Base-by-base conservation (phyloP, 176 grass and related monocot genomes). In the Neostapfia colusana region DNA sequence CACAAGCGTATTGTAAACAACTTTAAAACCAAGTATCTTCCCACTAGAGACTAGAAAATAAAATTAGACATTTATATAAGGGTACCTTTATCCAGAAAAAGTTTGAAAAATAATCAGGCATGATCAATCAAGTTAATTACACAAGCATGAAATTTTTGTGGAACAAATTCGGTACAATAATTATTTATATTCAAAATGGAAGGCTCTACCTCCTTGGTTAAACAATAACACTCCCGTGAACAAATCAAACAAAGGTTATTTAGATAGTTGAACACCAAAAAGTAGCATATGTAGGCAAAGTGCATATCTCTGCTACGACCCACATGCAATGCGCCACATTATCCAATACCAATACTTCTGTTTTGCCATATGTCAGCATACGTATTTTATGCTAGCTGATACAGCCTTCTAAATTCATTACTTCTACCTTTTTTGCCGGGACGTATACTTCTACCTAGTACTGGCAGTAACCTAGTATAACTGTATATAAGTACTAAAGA, bases 331-430 rank as follows among this genome's bases (percentile, higher is more conserved):
- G 31, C 31, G 31, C 31, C 31, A 31, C 31, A 3, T 31, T 3
- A 31, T 2, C 31, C 3, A 31, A 31, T 31, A 31, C 31, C 31
- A 31, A 61, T 60, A 58, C 20, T 69, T 70, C 31, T 17, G 1
- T 70, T 11, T 50, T 20, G 44, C 2, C 67, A 50, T 27, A 49
- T 1, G 25, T 20, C 16, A 50, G 3, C 31, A 2, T 42, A 7
- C 5, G 36, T 49, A 76, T 76, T 63, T 76, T 36, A 64, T 64
- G 74, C 12, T 11, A 45, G 28, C 35, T 63, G 31, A 31, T 31
- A 31, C 3, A 31, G 31, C 31, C 31, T 31, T 31, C 31, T 31
- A 31, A 31, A 31, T 31, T n/a, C n/a, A n/a, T n/a, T 31, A 31
- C 31, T 31, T 31, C 6, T 27, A 42, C 8, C 21, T 43, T n/a